Base-by-base conservation (phyloP, 1,139 yeast genomes). In the Pichia cactophila region DNA sequence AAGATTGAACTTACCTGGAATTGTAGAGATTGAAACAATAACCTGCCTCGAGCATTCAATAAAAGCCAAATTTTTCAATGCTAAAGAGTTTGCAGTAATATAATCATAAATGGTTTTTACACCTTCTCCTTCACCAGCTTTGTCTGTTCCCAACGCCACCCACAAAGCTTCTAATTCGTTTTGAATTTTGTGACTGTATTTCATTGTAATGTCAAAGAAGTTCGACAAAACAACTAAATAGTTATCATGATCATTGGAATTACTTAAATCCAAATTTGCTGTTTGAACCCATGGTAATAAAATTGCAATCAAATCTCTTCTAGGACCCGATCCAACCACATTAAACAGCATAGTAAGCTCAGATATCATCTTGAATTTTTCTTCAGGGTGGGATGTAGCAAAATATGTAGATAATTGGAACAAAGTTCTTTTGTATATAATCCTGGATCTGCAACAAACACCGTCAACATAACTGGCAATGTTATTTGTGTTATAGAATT, bases 141-240 rank as follows among this genome's bases (percentile, higher is more conserved):
- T 71, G 5, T 83, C 84, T 48, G 80, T 80, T 1, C 95, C 96
- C 38, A 92, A 71, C 0, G 97, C 94, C 4, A 86, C 88, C 99
- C 99, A 94, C 38, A 92, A 67, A 0, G 95, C 95, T 63, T 90
- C 97, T 10, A 92, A 87, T 59, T 89, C 97, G 58, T 84, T 84
- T 45, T 87, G 86, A 58, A 87, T 80, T 16, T 74, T 72, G 42
- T 83, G 82, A 48, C 90, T 80, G 58, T 83, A 86, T 50, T 80
- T 80, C 42, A 88, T 81, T 0, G 97, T 87, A 42, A 92, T 83
- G 58, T 88, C 97, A 65, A 89, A 81, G 50, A 92, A 67, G 58
- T 90, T 92, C 53, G 78, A 80, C 57, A 92, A 65, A 1, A 90
- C 89, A 96, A 90, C 87, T 43, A 75, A 71, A 1, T 92, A 80